These are phyloP conservation scores for Trametes cingulata DNA, from an alignment of 768 basidiomycete species.

Conservation along the genomic window DNA sequence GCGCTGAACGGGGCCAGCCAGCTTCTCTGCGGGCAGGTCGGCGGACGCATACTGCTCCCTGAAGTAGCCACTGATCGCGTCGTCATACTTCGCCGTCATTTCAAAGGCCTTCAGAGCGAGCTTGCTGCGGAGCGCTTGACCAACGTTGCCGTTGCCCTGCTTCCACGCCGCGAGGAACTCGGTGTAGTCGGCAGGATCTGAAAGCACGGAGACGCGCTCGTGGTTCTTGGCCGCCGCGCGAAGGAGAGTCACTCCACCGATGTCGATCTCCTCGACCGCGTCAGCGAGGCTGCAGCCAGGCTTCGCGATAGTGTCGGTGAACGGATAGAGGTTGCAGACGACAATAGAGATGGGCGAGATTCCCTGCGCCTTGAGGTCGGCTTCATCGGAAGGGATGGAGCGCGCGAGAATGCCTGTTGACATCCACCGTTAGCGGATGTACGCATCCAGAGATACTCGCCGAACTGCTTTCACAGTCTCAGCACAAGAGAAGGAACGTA, in stretches of 20 bases:
- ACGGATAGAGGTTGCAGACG: conserved; percentile 99
- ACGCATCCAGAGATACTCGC: too few species aligned
- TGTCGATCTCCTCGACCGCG: conserved; percentile 98
- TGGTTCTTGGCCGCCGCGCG: conserved; percentile 99
- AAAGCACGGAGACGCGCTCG: conserved; percentile 85
- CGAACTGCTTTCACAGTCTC: too few species aligned
- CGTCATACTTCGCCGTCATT: conserved; percentile 93
- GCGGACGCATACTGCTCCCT: conserved; percentile 90
- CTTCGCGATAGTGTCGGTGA: conserved; percentile 85
- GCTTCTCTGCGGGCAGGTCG: conserved; percentile 61
- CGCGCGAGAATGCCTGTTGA: conserved; percentile 88
- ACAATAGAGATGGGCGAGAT: conserved; percentile 96
- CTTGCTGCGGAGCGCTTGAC: conserved; percentile 67
- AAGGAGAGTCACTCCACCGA: conserved; percentile 96
- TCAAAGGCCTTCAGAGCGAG: conserved; percentile 97
- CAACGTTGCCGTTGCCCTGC: conserved; percentile 72
- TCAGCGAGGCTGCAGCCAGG: conserved; percentile 88
- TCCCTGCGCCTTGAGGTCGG: conserved; percentile 77
- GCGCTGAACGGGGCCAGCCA: conserved; percentile 75
- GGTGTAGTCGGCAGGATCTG: conserved; percentile 85
- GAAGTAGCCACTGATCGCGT: conserved; percentile 95
- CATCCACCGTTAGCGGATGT: neutral
- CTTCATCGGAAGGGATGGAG: conserved; percentile 84
- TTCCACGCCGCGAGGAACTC: conserved; percentile 80
- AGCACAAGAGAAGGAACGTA: conserved; percentile 36